Conservation (phyloP, 208 protist species). For the Wallacemonas sp. region DNA sequence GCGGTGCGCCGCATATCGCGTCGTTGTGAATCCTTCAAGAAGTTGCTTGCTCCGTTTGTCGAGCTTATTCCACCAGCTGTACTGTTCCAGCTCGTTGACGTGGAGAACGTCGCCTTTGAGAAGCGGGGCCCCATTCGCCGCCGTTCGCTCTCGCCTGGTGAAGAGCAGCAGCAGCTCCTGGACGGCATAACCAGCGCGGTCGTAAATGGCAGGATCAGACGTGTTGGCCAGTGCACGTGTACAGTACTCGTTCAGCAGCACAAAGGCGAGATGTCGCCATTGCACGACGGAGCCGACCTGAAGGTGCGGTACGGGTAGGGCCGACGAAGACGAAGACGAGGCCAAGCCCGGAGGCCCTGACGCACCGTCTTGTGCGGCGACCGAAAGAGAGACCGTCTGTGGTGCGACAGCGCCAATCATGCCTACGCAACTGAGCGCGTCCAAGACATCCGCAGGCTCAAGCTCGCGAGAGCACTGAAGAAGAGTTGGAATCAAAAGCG, state of each 20-base stretch:
- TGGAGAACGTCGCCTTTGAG: slow-evolving; percentile 46
- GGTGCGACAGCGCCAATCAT: slow-evolving; percentile 70
- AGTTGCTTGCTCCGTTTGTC: slow-evolving; percentile 48
- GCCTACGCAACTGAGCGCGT: slow-evolving; percentile 67
- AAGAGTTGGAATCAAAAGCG: slow-evolving; percentile 61
- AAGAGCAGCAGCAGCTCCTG: slow-evolving; percentile 83
- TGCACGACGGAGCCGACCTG: slow-evolving; percentile 47
- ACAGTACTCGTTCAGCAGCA: slow-evolving; percentile 71
- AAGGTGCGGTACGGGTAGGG: slow-evolving; percentile 1
- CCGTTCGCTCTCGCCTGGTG: slow-evolving; percentile 47
- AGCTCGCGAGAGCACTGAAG: slow-evolving; percentile 66
- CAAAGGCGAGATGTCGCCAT: slow-evolving; percentile 68
- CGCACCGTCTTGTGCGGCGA: not conserved
- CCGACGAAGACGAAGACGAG: not conserved
- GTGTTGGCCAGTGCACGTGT: slow-evolving; percentile 74
- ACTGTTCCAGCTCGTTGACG: slow-evolving; percentile 73
- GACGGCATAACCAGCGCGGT: slow-evolving; percentile 80
- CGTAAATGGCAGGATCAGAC: slow-evolving; percentile 75
- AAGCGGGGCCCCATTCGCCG: slow-evolving; percentile 34
- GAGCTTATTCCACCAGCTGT: slow-evolving; percentile 78
- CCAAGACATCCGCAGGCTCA: slow-evolving; percentile 42
- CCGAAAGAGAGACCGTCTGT: not conserved
- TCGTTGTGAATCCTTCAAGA: slow-evolving; percentile 77
- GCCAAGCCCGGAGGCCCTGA: too few species aligned
- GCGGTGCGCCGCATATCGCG: slow-evolving; percentile 58